Evolutionary conservation across 495 filamentous ascomycete species (phyloP), one percentile per base, ranked within the genome.

Genomic region (Tricharina praecox): DNA sequence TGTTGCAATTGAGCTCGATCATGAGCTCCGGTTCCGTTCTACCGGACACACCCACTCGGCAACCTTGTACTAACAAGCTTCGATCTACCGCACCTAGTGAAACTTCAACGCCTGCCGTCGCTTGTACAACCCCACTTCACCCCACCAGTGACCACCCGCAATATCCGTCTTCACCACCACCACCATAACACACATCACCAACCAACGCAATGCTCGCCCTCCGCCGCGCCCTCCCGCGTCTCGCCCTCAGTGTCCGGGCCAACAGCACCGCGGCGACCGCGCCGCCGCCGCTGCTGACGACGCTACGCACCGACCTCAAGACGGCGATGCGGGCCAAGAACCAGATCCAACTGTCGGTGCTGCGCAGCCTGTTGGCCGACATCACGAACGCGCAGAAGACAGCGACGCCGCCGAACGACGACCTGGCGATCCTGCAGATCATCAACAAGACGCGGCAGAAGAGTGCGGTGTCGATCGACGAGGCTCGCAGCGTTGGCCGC

Each of bases 351-450:
- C 67, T 77, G 16, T 54, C 64, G 38, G 75, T 75, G 11, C 63
- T 77, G 38, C 71, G 73, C 47, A 40, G 40, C n/a, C 54, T 77
- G 46, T 63, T 78, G 25, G 53, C 70, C 15, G 65, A 68, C 16
- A 65, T 65, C 5, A 67, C 69, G 51, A 77, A 77, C 60, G 72
- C 72, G 39, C 69, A 67, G 54, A 77, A 77, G 54, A 74, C 73
- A 0, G 33, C 61, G n/a, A 55, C 54, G 20, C 74, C 75, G 10
- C 66, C 75, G 43, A 63, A 57, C 38, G 75, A 71, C 21, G 74
- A 78, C 61, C 60, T 65, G 44, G 70, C 74, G 47, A 64, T 78
- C 32, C 68, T 77, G 5, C 52, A 64, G 13, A 65, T 77, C 23
- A 65, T 78, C 26, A 65, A 64, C 36, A 70, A 68, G 53, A 62